phyloP scores from a whole-genome alignment of 2,329 filamentous ascomycete genomes.

The Madurella fahalii region DNA sequence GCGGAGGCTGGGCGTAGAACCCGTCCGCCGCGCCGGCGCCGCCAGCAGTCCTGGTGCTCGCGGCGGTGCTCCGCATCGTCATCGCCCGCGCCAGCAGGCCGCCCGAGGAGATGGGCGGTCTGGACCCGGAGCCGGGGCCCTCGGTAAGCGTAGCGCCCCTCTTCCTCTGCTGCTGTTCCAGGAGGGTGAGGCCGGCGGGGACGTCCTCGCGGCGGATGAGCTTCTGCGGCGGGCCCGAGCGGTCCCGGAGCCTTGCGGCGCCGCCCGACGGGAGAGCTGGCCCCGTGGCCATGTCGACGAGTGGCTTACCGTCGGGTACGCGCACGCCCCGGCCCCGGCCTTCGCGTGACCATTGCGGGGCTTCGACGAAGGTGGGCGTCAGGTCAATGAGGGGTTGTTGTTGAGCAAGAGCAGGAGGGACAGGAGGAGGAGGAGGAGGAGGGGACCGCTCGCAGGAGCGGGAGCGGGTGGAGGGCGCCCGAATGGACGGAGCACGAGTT shows the following conservation, averaged over 20 bases:
- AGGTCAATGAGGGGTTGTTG: constrained; percentile 29
- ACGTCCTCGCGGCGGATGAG: constrained; percentile 4
- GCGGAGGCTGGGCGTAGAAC: too few relatives aligned
- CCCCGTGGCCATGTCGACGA: constrained; percentile 26
- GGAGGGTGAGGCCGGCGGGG: not conserved
- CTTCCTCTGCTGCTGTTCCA: constrained; percentile 5
- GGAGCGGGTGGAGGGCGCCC: not conserved
- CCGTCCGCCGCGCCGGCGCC: not conserved
- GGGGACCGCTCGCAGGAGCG: not conserved
- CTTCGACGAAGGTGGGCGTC: constrained; percentile 22
- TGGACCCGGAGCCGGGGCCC: not conserved
- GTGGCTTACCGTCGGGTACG: constrained; percentile 18
- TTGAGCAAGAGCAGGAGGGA: too few relatives aligned
- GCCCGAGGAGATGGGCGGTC: not conserved
- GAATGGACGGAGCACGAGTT: constrained; percentile 2
- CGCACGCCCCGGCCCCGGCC: constrained; percentile 21
- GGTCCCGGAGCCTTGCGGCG: not conserved
- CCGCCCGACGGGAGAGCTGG: constrained; percentile 4
- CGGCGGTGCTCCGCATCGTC: constrained; percentile 13
- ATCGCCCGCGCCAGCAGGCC: constrained; percentile 5
- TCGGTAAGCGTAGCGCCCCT: not conserved
- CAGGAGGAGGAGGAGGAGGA: too few relatives aligned
- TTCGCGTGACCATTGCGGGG: constrained; percentile 26
- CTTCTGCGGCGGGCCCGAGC: constrained; percentile 10
- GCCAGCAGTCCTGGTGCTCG: not conserved